Percentiles rank a stretch among this genome's conserved stretches.
Evolutionary conservation across 441 rosid genomes (phyloP).

Genomic region (Gossypium lobatum): DNA sequence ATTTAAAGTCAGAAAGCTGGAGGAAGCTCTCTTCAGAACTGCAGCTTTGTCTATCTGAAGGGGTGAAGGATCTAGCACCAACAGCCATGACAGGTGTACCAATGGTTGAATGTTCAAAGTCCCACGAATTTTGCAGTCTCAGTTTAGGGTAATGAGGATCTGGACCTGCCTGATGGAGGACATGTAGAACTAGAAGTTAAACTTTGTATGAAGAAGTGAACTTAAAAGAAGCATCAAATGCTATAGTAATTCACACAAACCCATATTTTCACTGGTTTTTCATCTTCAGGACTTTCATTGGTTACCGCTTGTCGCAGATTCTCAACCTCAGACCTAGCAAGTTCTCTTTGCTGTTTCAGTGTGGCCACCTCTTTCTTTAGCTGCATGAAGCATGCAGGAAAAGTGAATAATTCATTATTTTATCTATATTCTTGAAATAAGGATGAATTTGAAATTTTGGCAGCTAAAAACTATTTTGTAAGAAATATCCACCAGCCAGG

Average conservation of each 20-base stretch:
- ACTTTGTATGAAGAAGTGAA: not conserved
- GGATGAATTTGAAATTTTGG: not conserved
- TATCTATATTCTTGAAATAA: not conserved
- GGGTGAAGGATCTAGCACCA: constrained; percentile 34
- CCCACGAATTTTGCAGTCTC: constrained; percentile 71
- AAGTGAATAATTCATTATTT: constrained; percentile 10
- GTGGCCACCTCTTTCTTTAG: constrained; percentile 54
- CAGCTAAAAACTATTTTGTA: not conserved
- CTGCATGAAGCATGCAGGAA: constrained; percentile 36
- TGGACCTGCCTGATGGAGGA: constrained; percentile 40
- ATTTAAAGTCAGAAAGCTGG: constrained; percentile 49
- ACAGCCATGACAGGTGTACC: constrained; percentile 26
- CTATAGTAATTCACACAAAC: constrained; percentile 17
- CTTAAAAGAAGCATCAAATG: constrained; percentile 4
- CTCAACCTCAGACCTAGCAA: constrained; percentile 59
- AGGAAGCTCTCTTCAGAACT: constrained; percentile 54
- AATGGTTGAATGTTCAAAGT: constrained; percentile 37
- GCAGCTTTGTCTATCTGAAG: constrained; percentile 51
- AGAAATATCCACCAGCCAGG: not conserved
- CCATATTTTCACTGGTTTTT: constrained; percentile 32
- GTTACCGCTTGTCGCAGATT: constrained; percentile 40
- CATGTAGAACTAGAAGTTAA: not conserved
- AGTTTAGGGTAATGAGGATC: constrained; percentile 66
- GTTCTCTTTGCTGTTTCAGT: constrained; percentile 50
- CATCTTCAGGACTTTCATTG: constrained; percentile 37